phyloP scores from a whole-genome alignment of 1,284 basidiomycete species.

The Pyrrhoderma lamaoense region DNA sequence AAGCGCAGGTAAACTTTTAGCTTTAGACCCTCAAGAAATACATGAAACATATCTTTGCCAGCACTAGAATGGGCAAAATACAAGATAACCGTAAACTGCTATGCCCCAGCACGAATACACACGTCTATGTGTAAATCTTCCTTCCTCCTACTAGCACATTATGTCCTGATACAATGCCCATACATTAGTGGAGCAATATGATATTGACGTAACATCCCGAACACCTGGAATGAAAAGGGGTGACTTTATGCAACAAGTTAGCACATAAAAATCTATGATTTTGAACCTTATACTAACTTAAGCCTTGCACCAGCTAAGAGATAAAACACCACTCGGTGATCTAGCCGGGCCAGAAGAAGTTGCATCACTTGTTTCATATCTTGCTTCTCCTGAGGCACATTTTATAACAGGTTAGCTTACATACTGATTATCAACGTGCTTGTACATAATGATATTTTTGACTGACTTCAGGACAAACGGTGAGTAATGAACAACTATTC shows the following conservation, averaged over 20 bases:
- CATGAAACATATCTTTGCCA: not conserved
- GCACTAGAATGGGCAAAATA: constrained; percentile 18
- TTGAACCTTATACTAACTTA: not conserved
- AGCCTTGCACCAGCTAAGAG: not conserved
- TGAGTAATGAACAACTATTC: not conserved
- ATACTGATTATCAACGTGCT: not conserved
- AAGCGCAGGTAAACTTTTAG: constrained; percentile 7
- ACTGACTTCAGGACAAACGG: constrained; percentile 8
- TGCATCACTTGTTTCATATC: constrained; percentile 19
- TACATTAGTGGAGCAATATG: constrained; percentile 7
- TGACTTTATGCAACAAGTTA: constrained; percentile 10
- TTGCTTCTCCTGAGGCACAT: constrained; percentile 20
- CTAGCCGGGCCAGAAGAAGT: constrained; percentile 17
- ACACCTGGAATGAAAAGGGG: constrained; percentile 9
- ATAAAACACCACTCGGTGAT: constrained; percentile 3
- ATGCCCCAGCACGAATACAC: constrained; percentile 22
- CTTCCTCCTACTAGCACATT: not conserved
- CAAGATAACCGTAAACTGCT: constrained; percentile 26
- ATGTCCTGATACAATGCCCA: not conserved
- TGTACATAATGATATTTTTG: not conserved
- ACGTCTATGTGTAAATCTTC: constrained; percentile 12
- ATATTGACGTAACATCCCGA: constrained; percentile 1
- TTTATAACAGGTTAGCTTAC: constrained; percentile 20
- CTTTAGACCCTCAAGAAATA: not conserved
- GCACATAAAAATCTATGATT: not conserved